Base-by-base conservation (phyloP, 805 yeast species). In the Wickerhamomyces queroliae region DNA sequence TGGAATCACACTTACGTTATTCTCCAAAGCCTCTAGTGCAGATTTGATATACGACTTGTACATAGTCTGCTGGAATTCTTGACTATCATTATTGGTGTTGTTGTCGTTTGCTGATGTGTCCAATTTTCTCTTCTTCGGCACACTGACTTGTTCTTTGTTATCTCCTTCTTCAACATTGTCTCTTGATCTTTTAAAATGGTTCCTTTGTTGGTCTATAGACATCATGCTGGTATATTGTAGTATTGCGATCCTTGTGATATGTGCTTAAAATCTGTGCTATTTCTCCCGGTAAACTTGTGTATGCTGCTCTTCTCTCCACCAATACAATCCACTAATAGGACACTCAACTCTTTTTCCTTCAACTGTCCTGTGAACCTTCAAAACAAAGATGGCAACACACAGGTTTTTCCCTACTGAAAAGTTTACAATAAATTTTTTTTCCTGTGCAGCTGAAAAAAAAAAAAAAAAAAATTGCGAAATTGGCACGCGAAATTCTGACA, bases 21-120 rank as follows among this genome's bases (percentile, higher is more conserved):
- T 28, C 17, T 82, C 89, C 52, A 84, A 64, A 38, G 82, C 74
- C 36, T 79, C 84, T 46, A 87, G 62, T 23, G 91, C 93, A 38
- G 85, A 71, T 47, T 72, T 71, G 26, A 84, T 77, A 52, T 73
- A 73, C 31, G 72, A 56, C 27, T 53, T 45, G 48, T 63, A 67
- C 59, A 66, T 55, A 34, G 61, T 61, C 27, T 56, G 43, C 8
- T 66, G 61, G 40, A 66, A 62, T 33, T 41, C 45, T 10, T 30
- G 27, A 3, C 25, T 12, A 2, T 30, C 35, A 27, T 8, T 35
- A 24, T 31, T 15, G 2, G 8, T 8, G 3, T 30, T 17, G 6
- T 22, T 24, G 10, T 28, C 21, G 12, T 16, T 27, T 11, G 11
- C 29, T 12, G 16, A 12, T 13, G 18, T 21, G 7, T 37, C 34